Base-by-base conservation (phyloP, 75 land plant genomes). In the Ceratopteris richardii region DNA sequence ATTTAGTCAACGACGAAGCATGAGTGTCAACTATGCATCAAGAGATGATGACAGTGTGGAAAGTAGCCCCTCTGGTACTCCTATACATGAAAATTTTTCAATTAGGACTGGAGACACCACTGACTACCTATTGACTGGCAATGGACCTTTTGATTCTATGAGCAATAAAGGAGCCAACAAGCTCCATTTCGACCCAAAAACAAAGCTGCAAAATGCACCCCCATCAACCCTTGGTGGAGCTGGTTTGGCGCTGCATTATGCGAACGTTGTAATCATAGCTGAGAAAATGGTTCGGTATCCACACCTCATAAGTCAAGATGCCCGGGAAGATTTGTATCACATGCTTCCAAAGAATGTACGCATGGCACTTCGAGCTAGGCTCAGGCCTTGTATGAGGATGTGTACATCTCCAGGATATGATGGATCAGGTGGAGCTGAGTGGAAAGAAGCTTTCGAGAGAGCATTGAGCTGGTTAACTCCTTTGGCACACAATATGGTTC, bases 401-500 rank as follows among this genome's bases (percentile, higher is more conserved):
- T 44, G 87, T 60, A 77, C 82, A 7, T 61, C 70, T 0, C 85
- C 77, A 9, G 85, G 77, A 36, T 88, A 75, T 63, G 96, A 94
- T 62, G 82, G 88, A 14, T 69, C 80, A 14, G 67, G 83, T 24
- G 96, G 88, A 30, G 82, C 77, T 55, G 88, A 83, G 48, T 94
- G 98, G 98, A 90, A 74, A 61, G 98, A 81, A 39, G 80, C 66
- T 9, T 74, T 94, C 27, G 98, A 85, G 39, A 76, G 63, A 47
- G 74, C 80, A n/a, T 61, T 94, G 62, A 63, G 54, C 26, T 94
- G 98, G 98, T 73, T 94, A 41, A 88, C 96, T 6, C 98, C 96
- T 6, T 51, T 94, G 66, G 98, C 98, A 2, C 96, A 94, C 63
- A 90, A 90, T 65, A 94, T 94, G 98, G 90, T 94, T 36, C 61